These are phyloP conservation scores for Schizothecium vesticola DNA, from an alignment of 495 filamentous ascomycete genomes.

Conservation along the genomic window DNA sequence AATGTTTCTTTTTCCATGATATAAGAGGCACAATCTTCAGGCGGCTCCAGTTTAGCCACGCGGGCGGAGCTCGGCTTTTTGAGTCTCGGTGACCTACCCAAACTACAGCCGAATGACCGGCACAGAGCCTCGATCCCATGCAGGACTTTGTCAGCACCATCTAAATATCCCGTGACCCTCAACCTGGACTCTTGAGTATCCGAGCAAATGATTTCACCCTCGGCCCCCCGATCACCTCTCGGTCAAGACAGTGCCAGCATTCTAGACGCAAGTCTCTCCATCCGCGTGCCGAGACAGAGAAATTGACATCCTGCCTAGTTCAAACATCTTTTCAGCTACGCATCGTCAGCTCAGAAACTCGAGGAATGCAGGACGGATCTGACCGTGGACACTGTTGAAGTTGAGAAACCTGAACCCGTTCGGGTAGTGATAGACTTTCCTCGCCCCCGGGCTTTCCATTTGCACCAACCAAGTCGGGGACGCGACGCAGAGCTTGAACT, in stretches of 20 bases:
- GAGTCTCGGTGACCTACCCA: neutral
- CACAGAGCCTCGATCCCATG: neutral
- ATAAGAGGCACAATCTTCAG: neutral
- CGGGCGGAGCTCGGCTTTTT: neutral
- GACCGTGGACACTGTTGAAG: slow-evolving; percentile 16
- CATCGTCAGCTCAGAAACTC: neutral
- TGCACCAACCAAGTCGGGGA: slow-evolving; percentile 19
- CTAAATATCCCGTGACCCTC: neutral
- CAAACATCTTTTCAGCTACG: slow-evolving; percentile 13
- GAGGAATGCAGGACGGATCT: neutral
- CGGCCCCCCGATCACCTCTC: neutral
- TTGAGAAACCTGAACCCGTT: slow-evolving; percentile 17
- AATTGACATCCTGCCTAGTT: neutral
- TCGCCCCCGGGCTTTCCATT: slow-evolving; percentile 4
- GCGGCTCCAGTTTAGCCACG: neutral
- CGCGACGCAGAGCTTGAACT: neutral
- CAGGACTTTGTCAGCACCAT: neutral
- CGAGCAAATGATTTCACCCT: neutral
- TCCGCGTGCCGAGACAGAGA: neutral
- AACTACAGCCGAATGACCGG: neutral
- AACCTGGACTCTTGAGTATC: neutral
- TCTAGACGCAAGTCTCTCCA: neutral
- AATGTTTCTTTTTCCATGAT: neutral
- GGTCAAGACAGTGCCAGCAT: neutral
- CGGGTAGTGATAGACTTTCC: slow-evolving; percentile 17